phyloP scores from a whole-genome alignment of 257 asterid genomes.

The Anisodus acutangulus region DNA sequence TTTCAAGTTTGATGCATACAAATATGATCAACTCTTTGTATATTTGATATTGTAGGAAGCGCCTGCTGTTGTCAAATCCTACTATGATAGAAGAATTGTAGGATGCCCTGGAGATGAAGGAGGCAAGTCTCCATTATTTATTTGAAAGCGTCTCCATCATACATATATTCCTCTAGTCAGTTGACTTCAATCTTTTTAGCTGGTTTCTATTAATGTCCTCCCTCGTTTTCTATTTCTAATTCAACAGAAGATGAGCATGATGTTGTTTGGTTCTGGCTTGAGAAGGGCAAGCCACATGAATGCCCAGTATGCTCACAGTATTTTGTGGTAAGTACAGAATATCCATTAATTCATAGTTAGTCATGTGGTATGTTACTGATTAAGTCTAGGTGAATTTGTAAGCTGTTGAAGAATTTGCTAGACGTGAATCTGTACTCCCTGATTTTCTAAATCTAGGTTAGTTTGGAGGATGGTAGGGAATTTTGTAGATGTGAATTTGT shows the following conservation, averaged over 20 bases:
- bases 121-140: constrained; percentile 52
- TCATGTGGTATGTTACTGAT: constrained; percentile 17
- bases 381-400: constrained; percentile 19
- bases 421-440: not conserved
- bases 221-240: constrained; percentile 19
- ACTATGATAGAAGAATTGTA: constrained; percentile 78
- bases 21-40: not conserved
- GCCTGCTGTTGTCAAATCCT: constrained; percentile 77
- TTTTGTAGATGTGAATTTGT: constrained; percentile 2
- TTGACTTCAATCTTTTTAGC: constrained; percentile 7
- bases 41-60: constrained; percentile 58
- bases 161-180: constrained; percentile 18
- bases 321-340: constrained; percentile 70
- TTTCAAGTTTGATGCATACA: not conserved
- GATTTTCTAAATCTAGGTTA: constrained; percentile 6
- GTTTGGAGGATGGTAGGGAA: not conserved
- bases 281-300: constrained; percentile 93
- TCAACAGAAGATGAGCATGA: constrained; percentile 95
- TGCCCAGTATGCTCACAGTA: constrained; percentile 97
- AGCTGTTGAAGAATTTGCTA: constrained; percentile 20
- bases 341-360: not conserved
- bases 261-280: constrained; percentile 98
- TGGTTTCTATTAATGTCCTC: constrained; percentile 15
- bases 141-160: constrained; percentile 20
- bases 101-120: constrained; percentile 97